A percentile compares a stretch with the other conserved stretches of the same genome.
Evolutionary conservation across 768 basidiomycete species (phyloP).

Genomic region (Termitomyces sp.): DNA sequence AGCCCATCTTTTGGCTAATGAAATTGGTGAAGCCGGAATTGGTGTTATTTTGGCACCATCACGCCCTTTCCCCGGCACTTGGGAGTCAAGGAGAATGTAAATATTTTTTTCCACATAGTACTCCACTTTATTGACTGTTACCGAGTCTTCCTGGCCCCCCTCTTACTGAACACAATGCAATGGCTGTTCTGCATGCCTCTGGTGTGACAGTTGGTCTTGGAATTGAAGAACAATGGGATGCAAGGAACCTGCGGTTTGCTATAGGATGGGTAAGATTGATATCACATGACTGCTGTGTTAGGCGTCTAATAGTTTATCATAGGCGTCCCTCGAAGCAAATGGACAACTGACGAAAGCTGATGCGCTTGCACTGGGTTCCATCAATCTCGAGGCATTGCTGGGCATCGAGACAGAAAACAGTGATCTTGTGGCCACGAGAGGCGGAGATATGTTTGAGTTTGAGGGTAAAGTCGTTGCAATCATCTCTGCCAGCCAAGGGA

Average conservation of each 20-base stretch:
- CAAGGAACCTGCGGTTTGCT: slow-evolving; percentile 78
- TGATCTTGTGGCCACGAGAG: slow-evolving; percentile 55
- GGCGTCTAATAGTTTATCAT: background rate
- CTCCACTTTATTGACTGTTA: background rate
- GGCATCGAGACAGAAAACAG: slow-evolving; percentile 29
- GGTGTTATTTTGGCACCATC: slow-evolving; percentile 47
- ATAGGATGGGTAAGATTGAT: slow-evolving; percentile 62
- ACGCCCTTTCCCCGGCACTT: slow-evolving; percentile 63
- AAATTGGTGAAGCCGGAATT: slow-evolving; percentile 47
- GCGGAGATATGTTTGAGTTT: slow-evolving; percentile 46
- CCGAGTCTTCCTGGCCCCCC: slow-evolving; percentile 66
- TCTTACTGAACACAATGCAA: slow-evolving; percentile 44
- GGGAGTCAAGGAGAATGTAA: slow-evolving; percentile 67
- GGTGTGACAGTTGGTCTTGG: slow-evolving; percentile 73
- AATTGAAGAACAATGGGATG: slow-evolving; percentile 57
- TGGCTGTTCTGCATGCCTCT: slow-evolving; percentile 57
- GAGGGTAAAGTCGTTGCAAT: slow-evolving; percentile 45
- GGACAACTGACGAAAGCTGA: slow-evolving; percentile 34
- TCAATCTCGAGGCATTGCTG: slow-evolving; percentile 35
- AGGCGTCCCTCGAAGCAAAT: slow-evolving; percentile 40
- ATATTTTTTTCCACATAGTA: slow-evolving; percentile 11
- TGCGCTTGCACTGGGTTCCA: slow-evolving; percentile 40
- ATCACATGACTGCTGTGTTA: background rate
- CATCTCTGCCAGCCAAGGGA: slow-evolving; percentile 39
- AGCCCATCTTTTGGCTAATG: slow-evolving; percentile 63